phyloP scores from a whole-genome alignment of 2,329 filamentous ascomycete species.

The Volutella citrinella region DNA sequence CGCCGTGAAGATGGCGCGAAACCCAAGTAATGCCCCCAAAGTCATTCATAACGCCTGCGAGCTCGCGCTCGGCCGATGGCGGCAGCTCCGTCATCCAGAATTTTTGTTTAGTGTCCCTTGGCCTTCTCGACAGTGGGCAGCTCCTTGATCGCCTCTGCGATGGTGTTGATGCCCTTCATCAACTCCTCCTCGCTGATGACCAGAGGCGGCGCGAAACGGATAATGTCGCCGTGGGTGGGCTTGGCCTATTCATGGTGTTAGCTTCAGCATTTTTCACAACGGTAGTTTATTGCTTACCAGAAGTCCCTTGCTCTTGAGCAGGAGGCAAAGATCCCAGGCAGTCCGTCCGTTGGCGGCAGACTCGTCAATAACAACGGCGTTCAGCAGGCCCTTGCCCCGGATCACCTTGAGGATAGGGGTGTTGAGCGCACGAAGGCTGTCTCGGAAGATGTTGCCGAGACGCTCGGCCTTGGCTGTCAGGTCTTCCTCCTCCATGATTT shows the following conservation, averaged over 20 bases:
- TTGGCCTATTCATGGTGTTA: conserved; percentile 65
- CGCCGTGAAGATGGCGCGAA: no score
- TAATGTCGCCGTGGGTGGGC: conserved; percentile 98
- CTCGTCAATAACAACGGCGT: conserved; percentile 96
- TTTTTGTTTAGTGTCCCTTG: conserved; percentile 35
- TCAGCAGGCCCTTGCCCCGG: conserved; percentile 89
- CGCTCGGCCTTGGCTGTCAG: conserved; percentile 79
- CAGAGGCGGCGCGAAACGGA: conserved; percentile 91
- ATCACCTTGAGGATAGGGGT: conserved; percentile 79
- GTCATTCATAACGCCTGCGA: no score
- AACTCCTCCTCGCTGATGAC: conserved; percentile 92
- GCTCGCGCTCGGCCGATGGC: no score
- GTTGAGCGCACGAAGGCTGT: conserved; percentile 71
- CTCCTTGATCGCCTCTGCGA: conserved; percentile 77
- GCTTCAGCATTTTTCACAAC: conserved; percentile 4
- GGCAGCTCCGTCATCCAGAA: no score
- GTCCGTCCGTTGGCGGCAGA: conserved; percentile 77
- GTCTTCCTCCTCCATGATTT: conserved; percentile 89
- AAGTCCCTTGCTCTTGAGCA: conserved; percentile 93
- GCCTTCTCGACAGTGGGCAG: conserved; percentile 59
- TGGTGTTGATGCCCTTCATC: conserved; percentile 71
- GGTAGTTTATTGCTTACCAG: conserved; percentile 58
- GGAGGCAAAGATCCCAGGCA: conserved; percentile 94
- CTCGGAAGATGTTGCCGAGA: conserved; percentile 79
- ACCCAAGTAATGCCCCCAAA: no score